Evolutionary conservation across 1,139 yeast genomes (phyloP), one percentile per base, ranked within the genome.

Genomic region (Meyerozyma sp.): DNA sequence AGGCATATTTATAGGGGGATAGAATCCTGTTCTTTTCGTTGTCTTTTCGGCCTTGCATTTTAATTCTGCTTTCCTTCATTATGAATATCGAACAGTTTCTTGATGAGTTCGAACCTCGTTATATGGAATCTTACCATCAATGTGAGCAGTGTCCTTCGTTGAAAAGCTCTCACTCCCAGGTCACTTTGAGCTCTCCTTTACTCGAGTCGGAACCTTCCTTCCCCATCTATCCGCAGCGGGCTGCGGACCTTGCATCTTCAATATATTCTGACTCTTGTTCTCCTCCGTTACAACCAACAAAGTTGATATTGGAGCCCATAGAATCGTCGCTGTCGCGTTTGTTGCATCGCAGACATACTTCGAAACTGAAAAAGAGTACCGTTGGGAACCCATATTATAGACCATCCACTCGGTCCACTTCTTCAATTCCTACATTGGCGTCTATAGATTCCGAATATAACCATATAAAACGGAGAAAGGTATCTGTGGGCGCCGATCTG

Each of bases 301-400:
- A n/a, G 13, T n/a, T 34, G 37, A 5, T 34, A 18, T 34, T 34
- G 37, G 37, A 34, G n/a, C 20, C 37, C 26, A 16, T 34, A 11
- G 37, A 34, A 9, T 5, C 25, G 5, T 34, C 37, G 26, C 26
- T 21, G 26, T 18, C 26, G 3, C 37, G 37, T 10, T 21, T 34
- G 26, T 21, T 34, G 26, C n/a, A 34, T 25, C 37, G 37, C 26
- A 9, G 37, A 18, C 25, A 34, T 5, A 9, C 10, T 4, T 10
- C 37, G 10, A 34, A 21, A 13, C 25, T 20, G 25, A 34, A 34
- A 21, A 34, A 34, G 16, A 35, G 41, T 18, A 43, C 39, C 27
- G 45, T 46, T 29, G 54, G 54, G 4, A 51, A 51, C 32, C 54
- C 54, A 2, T 51, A 48, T 27, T 51, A 51, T 36, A 44, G 42